Conservation (phyloP, 305 asterid species). For the Fraxinus paxiana region DNA sequence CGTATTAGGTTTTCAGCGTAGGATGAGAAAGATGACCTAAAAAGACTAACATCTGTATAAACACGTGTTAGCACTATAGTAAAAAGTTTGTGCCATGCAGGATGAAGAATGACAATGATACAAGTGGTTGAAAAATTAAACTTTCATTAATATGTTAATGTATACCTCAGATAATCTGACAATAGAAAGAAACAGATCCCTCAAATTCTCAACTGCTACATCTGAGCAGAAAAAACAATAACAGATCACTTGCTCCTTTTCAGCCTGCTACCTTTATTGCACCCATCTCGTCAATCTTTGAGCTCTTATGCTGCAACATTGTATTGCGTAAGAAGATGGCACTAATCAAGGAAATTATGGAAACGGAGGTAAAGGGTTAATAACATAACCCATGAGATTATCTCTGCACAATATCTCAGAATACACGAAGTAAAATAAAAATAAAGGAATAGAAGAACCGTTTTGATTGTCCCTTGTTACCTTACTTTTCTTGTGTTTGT, state of each 20-base stretch:
- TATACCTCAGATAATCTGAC: constrained; percentile 15
- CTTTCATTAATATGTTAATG: background rate
- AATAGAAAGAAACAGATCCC: background rate
- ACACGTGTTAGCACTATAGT: background rate
- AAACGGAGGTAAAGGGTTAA: background rate
- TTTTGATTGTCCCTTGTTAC: constrained; percentile 15
- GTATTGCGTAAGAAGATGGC: constrained; percentile 23
- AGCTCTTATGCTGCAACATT: constrained; percentile 59
- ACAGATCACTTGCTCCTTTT: constrained; percentile 9
- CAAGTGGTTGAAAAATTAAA: background rate
- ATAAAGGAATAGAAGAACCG: background rate
- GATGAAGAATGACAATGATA: background rate
- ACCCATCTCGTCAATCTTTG: constrained; percentile 55
- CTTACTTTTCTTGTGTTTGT: constrained; percentile 36
- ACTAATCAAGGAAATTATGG: background rate
- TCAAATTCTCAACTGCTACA: background rate
- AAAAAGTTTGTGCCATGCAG: background rate
- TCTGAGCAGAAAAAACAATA: background rate
- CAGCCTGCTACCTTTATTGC: constrained; percentile 42
- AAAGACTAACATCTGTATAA: background rate
- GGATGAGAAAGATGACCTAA: background rate
- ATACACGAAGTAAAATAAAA: background rate
- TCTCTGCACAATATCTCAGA: background rate
- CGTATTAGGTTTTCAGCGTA: background rate
- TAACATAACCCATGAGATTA: background rate